Percentiles rank a stretch among this genome's conserved stretches.
Conservation (phyloP, 225 moss, liverwort and hornwort genomes). For the Marchantia polymorpha region DNA sequence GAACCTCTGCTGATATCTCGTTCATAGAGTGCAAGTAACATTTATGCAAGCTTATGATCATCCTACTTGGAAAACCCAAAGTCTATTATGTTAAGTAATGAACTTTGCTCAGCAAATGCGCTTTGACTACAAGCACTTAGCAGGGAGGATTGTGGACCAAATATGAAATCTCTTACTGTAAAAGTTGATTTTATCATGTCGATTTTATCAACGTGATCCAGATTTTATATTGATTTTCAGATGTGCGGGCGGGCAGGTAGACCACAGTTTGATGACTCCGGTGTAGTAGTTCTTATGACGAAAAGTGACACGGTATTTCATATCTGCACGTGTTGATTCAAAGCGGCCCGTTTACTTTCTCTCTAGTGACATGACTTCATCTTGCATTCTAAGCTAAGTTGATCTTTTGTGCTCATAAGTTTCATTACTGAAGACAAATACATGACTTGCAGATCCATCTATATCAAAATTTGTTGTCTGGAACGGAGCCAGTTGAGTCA, state of each 20-base stretch:
- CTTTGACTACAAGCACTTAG: too few species aligned
- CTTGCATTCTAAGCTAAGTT: too few species aligned
- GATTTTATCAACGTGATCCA: too few species aligned
- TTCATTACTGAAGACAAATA: background rate
- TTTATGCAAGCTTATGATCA: background rate
- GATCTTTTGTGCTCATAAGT: background rate
- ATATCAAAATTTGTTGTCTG: conserved; percentile 84
- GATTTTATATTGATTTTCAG: conserved; percentile 29
- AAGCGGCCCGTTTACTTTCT: too few species aligned
- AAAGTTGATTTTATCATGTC: too few species aligned
- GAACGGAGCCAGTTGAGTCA: conserved; percentile 93
- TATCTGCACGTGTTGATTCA: background rate
- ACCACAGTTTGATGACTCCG: conserved; percentile 96
- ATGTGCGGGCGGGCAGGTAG: conserved; percentile 99
- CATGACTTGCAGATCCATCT: conserved; percentile 66
- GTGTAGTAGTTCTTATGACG: conserved; percentile 88
- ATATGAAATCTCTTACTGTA: too few species aligned
- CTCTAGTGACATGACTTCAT: background rate
- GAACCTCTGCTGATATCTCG: background rate
- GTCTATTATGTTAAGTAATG: background rate
- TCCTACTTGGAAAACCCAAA: background rate
- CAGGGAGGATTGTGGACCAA: too few species aligned
- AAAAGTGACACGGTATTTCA: conserved; percentile 72
- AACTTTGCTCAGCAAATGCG: background rate
- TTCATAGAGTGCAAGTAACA: background rate